These are phyloP conservation scores for Candida freyschussii DNA, from an alignment of 1,139 yeast genomes.

Conservation along the genomic window DNA sequence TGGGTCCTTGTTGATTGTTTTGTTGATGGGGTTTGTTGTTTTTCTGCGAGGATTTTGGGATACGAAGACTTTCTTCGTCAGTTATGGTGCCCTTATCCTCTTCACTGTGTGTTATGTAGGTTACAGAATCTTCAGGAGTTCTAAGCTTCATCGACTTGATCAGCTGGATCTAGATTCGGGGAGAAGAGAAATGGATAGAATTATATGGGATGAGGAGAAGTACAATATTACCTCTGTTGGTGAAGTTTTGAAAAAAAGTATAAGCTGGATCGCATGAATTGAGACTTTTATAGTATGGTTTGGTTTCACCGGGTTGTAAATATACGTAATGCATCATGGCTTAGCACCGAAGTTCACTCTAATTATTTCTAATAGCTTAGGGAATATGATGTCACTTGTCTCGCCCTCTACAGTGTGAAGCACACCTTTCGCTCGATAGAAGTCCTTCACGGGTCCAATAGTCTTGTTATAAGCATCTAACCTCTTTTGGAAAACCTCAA, in stretches of 20 bases:
- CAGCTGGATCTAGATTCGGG: slow-evolving; percentile 75
- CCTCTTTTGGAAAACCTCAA: slow-evolving; percentile 62
- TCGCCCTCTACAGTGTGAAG: slow-evolving; percentile 62
- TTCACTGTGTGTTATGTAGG: slow-evolving; percentile 50
- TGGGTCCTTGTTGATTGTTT: slow-evolving; percentile 49
- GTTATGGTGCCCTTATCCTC: slow-evolving; percentile 60
- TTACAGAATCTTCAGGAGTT: slow-evolving; percentile 52
- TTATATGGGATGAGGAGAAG: slow-evolving; percentile 63
- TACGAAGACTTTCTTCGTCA: slow-evolving; percentile 56
- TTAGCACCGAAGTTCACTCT: slow-evolving; percentile 21
- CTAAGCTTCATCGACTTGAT: slow-evolving; percentile 50
- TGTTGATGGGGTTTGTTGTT: slow-evolving; percentile 68
- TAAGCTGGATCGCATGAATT: slow-evolving; percentile 21
- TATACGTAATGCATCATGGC: background rate
- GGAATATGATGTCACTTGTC: slow-evolving; percentile 79
- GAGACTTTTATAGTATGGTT: background rate
- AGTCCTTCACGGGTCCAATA: slow-evolving; percentile 60
- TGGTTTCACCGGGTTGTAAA: no score
- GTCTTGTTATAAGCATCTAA: slow-evolving; percentile 57
- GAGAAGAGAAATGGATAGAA: slow-evolving; percentile 66
- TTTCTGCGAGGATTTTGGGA: slow-evolving; percentile 58
- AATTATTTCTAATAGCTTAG: slow-evolving; percentile 50
- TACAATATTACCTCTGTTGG: slow-evolving; percentile 31
- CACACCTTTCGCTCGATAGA: slow-evolving; percentile 49
- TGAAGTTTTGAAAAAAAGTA: slow-evolving; percentile 25